A percentile compares a stretch with the other conserved stretches of the same genome.
Evolutionary conservation across 345 rosid species (phyloP).

Genomic region (Salix brachista): DNA sequence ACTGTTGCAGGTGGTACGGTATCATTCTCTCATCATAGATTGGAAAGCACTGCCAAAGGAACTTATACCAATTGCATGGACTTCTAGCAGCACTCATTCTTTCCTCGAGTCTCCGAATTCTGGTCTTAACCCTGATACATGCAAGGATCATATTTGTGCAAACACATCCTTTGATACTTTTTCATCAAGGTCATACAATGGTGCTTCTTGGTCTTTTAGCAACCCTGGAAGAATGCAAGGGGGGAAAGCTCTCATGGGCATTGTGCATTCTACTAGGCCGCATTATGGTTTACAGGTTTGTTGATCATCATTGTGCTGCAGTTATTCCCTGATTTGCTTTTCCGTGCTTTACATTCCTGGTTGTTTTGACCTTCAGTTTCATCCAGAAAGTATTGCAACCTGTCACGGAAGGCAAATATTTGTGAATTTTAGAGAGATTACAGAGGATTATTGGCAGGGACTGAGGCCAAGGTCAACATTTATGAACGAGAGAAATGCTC

Average conservation of each 20-base stretch:
- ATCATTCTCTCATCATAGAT: slow-evolving; percentile 85
- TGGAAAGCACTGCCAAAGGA: slow-evolving; percentile 75
- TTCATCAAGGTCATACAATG: slow-evolving; percentile 28
- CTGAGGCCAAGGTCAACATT: slow-evolving; percentile 27
- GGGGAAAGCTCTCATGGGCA: slow-evolving; percentile 71
- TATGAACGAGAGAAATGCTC: slow-evolving; percentile 29
- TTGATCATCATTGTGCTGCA: slow-evolving; percentile 1
- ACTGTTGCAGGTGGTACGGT: slow-evolving; percentile 74
- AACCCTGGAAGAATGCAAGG: slow-evolving; percentile 22
- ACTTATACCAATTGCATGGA: slow-evolving; percentile 86
- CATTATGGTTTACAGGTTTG: slow-evolving; percentile 94
- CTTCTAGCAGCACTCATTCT: slow-evolving; percentile 48
- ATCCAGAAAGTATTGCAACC: slow-evolving; percentile 95
- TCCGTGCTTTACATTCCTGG: slow-evolving; percentile 16
- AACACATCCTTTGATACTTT: slow-evolving; percentile 20
- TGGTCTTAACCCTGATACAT: slow-evolving; percentile 26
- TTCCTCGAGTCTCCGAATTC: slow-evolving; percentile 39
- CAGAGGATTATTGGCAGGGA: slow-evolving; percentile 66
- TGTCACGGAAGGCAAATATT: slow-evolving; percentile 68
- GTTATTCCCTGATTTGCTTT: background rate
- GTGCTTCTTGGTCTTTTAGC: slow-evolving; percentile 27
- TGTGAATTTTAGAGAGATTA: slow-evolving; percentile 69
- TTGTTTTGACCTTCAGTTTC: slow-evolving; percentile 55
- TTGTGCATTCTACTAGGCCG: slow-evolving; percentile 81
- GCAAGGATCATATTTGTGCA: slow-evolving; percentile 20